Conservation (phyloP, 1,284 basidiomycete genomes). For the Papiliotrema flavescens region DNA sequence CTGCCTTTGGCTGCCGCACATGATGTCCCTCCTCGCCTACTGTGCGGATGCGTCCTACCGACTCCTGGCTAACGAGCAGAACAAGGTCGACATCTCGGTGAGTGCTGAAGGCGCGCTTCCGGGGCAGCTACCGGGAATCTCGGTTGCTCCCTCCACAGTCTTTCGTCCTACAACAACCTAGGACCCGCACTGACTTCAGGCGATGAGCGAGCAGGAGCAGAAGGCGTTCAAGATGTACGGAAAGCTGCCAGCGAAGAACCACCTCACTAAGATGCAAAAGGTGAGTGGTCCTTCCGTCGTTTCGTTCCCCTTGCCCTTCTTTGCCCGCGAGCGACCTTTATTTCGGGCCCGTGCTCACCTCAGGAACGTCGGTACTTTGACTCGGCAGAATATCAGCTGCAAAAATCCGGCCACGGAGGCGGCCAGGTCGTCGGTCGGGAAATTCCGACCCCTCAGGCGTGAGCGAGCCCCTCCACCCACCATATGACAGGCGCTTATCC, state of each 20-base stretch:
- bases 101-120: too few relatives aligned
- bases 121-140: too few relatives aligned
- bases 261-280: constrained; percentile 91
- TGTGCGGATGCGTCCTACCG: neutral
- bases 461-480: constrained; percentile 36
- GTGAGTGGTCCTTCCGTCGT: constrained; percentile 49
- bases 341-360: constrained; percentile 59
- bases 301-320: neutral
- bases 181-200: constrained; percentile 52
- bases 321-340: too few relatives aligned
- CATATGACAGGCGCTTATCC: neutral
- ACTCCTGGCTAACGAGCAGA: constrained; percentile 22
- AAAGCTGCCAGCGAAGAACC: constrained; percentile 87
- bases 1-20: neutral
- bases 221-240: constrained; percentile 93
- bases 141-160: too few relatives aligned
- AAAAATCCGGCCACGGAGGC: constrained; percentile 84
- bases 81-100: constrained; percentile 49
- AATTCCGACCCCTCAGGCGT: constrained; percentile 94
- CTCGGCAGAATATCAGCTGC: constrained; percentile 94
- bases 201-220: constrained; percentile 84
- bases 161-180: constrained; percentile 1
- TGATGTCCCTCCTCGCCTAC: neutral
- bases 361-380: constrained; percentile 85
- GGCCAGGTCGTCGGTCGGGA: constrained; percentile 86